These are phyloP conservation scores for Xylariaceae sp. DNA, from an alignment of 2,329 filamentous ascomycete species.

Conservation along the genomic window DNA sequence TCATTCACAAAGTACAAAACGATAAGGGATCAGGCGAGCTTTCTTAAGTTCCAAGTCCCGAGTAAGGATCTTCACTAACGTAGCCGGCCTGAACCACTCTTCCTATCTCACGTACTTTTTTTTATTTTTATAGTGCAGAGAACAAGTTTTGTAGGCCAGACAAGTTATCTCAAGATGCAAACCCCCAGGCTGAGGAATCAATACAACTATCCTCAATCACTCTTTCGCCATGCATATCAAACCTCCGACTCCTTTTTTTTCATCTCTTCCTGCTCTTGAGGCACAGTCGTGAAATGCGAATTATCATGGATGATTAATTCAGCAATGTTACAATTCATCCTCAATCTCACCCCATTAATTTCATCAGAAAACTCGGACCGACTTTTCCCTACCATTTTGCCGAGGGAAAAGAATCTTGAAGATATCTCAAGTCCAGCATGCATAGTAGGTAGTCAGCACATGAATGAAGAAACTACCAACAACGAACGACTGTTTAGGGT, in stretches of 20 bases:
- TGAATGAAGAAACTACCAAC: not conserved
- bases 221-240: not conserved
- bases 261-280: not conserved
- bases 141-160: not conserved
- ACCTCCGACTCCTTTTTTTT: not conserved
- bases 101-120: not conserved
- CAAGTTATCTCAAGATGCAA: not conserved
- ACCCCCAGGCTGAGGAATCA: not conserved
- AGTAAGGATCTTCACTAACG: not conserved
- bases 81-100: not conserved
- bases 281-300: constrained; percentile 7
- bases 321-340: not conserved
- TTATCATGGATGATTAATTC: not conserved
- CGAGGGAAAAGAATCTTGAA: too few species aligned
- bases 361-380: too few species aligned
- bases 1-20: too few species aligned
- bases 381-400: too few species aligned
- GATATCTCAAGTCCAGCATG: too few species aligned
- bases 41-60: too few species aligned
- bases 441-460: too few species aligned
- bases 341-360: not conserved
- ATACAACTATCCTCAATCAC: not conserved
- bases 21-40: too few species aligned
- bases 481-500: not conserved
- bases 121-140: constrained; percentile 1